Evolutionary conservation across 176 grass and related monocot genomes (phyloP).

Genomic region (Pontederia paniculata): DNA sequence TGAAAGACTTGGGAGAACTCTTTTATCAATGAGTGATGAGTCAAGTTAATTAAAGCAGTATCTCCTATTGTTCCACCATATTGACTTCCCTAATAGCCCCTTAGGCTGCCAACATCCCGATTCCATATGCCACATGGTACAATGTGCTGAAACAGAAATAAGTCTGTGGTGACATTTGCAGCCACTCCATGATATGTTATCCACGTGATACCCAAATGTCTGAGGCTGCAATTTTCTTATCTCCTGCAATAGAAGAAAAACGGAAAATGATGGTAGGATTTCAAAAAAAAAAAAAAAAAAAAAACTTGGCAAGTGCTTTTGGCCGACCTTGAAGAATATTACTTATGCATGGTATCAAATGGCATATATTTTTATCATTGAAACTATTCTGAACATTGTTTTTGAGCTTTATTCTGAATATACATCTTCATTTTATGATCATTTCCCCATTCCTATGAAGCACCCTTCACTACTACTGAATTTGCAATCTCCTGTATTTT

Average conservation of each 20-base stretch:
- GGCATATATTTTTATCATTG: no score
- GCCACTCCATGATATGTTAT: constrained; percentile 69
- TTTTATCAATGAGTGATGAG: constrained; percentile 41
- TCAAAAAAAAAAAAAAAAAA: no score
- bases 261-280: no score
- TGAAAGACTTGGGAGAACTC: constrained; percentile 67
- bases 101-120: constrained; percentile 39
- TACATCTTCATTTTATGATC: no score
- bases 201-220: constrained; percentile 47
- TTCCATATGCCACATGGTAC: constrained; percentile 54
- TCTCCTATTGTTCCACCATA: constrained; percentile 18
- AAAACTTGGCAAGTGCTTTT: no score
- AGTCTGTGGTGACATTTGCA: constrained; percentile 57
- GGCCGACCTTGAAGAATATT: no score
- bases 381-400: no score
- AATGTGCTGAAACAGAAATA: constrained; percentile 45
- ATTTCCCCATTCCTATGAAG: no score
- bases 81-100: constrained; percentile 27
- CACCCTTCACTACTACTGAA: no score
- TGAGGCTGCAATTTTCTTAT: constrained; percentile 67
- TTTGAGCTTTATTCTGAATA: no score
- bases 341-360: no score
- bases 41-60: constrained; percentile 30
- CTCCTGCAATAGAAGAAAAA: constrained; percentile 27
- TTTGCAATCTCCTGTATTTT: no score